Evolutionary conservation across 2,329 filamentous ascomycete genomes (phyloP).

Genomic region (Exserohilum rostratum): DNA sequence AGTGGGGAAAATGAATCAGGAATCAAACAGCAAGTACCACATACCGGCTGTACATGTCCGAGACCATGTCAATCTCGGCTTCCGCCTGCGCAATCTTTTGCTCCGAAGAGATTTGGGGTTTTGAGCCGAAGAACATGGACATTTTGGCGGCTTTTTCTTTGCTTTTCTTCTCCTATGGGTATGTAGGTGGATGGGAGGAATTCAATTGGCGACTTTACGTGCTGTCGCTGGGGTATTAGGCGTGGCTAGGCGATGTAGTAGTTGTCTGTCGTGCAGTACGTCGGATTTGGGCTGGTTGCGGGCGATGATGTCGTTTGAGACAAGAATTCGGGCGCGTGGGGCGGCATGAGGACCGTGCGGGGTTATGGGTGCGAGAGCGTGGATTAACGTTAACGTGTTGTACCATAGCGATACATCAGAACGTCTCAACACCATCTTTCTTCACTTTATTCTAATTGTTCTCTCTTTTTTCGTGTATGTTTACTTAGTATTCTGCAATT

Average conservation of each 20-base stretch:
- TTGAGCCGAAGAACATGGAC: constrained; percentile 59
- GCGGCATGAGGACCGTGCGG: background rate
- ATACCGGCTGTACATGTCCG: constrained; percentile 98
- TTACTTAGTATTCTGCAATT: no score
- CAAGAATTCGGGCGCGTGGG: background rate
- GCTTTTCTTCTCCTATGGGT: no score
- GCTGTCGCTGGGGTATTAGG: background rate
- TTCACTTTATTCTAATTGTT: no score
- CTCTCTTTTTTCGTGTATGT: no score
- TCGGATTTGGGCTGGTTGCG: background rate
- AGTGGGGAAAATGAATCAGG: no score
- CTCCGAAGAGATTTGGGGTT: constrained; percentile 87
- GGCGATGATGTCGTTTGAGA: constrained; percentile 1
- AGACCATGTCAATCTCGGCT: constrained; percentile 95
- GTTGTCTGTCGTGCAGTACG: background rate
- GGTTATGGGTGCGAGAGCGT: background rate
- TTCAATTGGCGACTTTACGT: background rate
- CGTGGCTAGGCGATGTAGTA: background rate
- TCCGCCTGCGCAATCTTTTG: constrained; percentile 98
- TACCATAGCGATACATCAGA: no score
- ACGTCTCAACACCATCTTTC: no score
- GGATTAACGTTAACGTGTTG: background rate
- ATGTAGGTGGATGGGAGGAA: background rate
- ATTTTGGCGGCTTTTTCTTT: constrained; percentile 20
- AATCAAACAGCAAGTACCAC: background rate